Evolutionary conservation across 176 grass and related monocot species (phyloP), one percentile per base, ranked within the genome.

Genomic region (Triticum urartu): DNA sequence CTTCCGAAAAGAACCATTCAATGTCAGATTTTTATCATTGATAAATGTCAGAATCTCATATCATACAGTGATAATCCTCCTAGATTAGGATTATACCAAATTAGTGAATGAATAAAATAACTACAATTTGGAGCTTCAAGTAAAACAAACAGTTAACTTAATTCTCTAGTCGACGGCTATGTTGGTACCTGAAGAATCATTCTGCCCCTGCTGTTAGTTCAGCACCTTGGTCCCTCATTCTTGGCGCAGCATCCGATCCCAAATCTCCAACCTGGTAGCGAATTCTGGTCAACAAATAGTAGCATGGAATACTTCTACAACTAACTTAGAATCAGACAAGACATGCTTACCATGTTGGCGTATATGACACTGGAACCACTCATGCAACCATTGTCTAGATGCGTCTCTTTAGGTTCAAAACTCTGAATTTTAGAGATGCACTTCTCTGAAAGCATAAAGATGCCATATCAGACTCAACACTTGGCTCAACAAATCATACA

Each of bases 321-420:
- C 14, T 50, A 85, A 76, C 70, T 79, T 0, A 21, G 47, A 72
- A 83, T 38, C 40, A 85, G 42, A 36, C 40, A 71, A 36, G 1
- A 6, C 25, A 12, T 72, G 77, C 87, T 83, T 91, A 98, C 95
- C 5, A 92, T 98, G 76, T 98, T 92, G 72, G 93, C 95, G 20
- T 98, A 98, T 88, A 98, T 98, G 86, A 98, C 95, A 83, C 95
- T 98, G 33, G 93, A 93, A 88, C 95, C 95, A 47, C 93, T 80
- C 95, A 91, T 22, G 95, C 95, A 28, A 98, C 91, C 95, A 98
- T 98, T 64, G 93, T 98, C 93, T 93, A 98, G 34, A 98, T 98
- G 30, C 91, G 91, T 9, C 93, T 91, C 78, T 95, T 95, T 40
- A 89, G 87, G 83, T 98, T 98, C 67, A 98, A 67, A 87, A 93